Evolutionary conservation across 495 filamentous ascomycete genomes (phyloP).

Genomic region (Annulohypoxylon bovei): DNA sequence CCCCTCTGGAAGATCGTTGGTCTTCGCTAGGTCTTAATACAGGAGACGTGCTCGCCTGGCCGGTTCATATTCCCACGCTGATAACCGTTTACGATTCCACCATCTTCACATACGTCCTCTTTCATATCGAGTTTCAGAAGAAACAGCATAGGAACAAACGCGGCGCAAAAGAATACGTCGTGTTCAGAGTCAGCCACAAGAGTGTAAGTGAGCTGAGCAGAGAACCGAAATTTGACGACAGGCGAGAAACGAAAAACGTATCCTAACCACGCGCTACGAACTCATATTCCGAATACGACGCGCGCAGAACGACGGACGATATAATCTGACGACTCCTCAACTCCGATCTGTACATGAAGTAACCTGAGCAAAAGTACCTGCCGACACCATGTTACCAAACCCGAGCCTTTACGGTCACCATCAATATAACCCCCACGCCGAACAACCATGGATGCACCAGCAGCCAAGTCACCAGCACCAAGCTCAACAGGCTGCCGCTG

Average conservation of each 20-base stretch:
- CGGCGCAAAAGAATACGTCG: not conserved
- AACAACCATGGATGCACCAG: slow-evolving; percentile 81
- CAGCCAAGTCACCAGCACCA: slow-evolving; percentile 73
- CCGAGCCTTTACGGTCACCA: slow-evolving; percentile 69
- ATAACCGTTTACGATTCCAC: not conserved
- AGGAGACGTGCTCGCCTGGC: not conserved
- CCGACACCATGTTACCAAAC: slow-evolving; percentile 52
- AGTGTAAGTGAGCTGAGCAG: not conserved
- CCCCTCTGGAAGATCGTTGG: not conserved
- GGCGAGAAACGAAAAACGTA: not conserved
- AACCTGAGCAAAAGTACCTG: slow-evolving; percentile 2
- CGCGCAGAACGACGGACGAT: not conserved
- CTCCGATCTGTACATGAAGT: not conserved
- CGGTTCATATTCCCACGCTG: not conserved
- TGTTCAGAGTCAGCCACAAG: not conserved
- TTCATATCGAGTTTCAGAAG: not conserved
- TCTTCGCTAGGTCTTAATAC: not conserved
- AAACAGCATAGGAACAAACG: not conserved
- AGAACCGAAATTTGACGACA: not conserved
- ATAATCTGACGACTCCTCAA: not conserved
- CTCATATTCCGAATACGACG: not conserved
- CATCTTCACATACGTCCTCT: not conserved
- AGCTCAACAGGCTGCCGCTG: slow-evolving; percentile 67
- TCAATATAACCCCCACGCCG: slow-evolving; percentile 76
- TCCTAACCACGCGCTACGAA: not conserved